Base-by-base conservation (phyloP, 805 yeast species). In the Ogataea ramenticola region DNA sequence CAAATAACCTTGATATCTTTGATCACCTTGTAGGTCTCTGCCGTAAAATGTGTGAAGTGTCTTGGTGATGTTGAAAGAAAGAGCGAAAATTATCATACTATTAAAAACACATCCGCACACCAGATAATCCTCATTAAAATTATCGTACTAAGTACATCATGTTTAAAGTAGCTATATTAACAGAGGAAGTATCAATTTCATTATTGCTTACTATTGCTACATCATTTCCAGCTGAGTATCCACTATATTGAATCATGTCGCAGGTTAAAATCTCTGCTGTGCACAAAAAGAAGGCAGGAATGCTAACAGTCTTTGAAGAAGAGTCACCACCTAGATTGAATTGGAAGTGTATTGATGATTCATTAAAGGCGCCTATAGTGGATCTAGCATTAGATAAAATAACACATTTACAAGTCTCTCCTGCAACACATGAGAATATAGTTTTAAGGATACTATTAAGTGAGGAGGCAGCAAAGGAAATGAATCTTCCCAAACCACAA, bases 361-460 rank as follows among this genome's bases (percentile, higher is more conserved):
- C 61, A 9, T 67, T 67, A 8, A 53, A 64, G 17, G 54, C 66
- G 3, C 68, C 71, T 14, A 47, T 54, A 21, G 67, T 77, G 11
- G 72, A 68, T 49, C 51, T 72, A 19, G 58, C 58, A 1, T 58
- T 78, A 35, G 70, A 69, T 36, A 60, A 68, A 1, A 69, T 77
- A 19, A 65, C 66, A 3, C 66, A 73, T 47, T 60, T 86, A 17
- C 85, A 83, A 56, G 90, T 87, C 1, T 77, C 93, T 0, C 81
- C 86, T 6, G 80, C 81, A 14, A 62, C 76, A 0, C 71, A 80
- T 22, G 83, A 80, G 14, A 81, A 80, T 51, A 77, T 85, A 82
- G 74, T 77, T 65, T 61, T 87, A 40, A 77, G 77, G 53, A 64
- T 86, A 16, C 62, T 78, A 9, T 41, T 61, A 27, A 48, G 46